Base-by-base conservation (phyloP, 805 yeast genomes). In the Candida ovalis region DNA sequence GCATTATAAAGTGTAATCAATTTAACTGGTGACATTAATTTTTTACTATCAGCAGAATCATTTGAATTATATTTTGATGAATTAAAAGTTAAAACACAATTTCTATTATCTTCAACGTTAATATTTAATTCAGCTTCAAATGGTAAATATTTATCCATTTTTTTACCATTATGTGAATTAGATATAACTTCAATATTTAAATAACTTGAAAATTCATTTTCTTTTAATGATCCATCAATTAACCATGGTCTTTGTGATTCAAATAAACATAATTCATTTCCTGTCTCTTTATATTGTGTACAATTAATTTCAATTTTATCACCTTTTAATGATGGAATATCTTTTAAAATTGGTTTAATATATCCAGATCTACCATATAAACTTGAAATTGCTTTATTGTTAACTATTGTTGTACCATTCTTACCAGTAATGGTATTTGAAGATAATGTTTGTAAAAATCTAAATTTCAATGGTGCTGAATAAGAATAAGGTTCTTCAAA, bases 381-480 rank as follows among this genome's bases (percentile, higher is more conserved):
- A 22, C 64, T 66, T 18, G 80, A 81, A 27, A 57, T 59, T 15
- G 82, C 66, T 3, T 59, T 58, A 2, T 47, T 12, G 12, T 12
- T 8, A 12, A 12, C 15, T 5, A 6, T 15, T 5, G 5, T 15
- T 30, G 35, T 30, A 12, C 35, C 35, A 17, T 30, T 30, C 9
- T 10, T 42, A 15, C 35, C 17, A 2, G 33, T 9, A 28, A 58
- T 50, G 33, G 67, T 60, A 0, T 58, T 52, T 48, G 84, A 63
- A 53, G 86, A 77, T 45, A 85, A 71, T 1, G 70, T 67, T 64
- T 90, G 91, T 32, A 81, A 67, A 58, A 86, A 85, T 53, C 91
- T 72, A 48, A 88, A 69, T 62, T 88, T 90, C 63, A 88, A 62
- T 4, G 96, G 96, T 30, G 77, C 71, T 4, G 66, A 58, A 23